phyloP scores from a whole-genome alignment of 176 grass and related monocot genomes.

The Triticum urartu region DNA sequence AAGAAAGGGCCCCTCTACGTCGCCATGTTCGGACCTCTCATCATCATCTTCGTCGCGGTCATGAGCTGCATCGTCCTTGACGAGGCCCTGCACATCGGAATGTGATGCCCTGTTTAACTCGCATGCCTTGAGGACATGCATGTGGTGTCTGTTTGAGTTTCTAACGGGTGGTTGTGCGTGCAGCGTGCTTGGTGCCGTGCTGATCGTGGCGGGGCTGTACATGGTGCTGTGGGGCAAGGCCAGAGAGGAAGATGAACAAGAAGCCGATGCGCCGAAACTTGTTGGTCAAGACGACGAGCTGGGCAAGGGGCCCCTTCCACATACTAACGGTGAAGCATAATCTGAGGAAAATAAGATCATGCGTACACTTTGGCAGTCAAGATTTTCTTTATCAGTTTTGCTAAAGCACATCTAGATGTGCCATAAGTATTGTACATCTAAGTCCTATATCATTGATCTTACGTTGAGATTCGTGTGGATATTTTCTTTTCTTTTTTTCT shows the following conservation, averaged over 20 bases:
- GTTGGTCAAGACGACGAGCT: slow-evolving; percentile 7
- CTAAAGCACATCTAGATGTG: too few species aligned
- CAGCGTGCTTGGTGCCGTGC: slow-evolving; percentile 36
- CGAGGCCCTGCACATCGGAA: slow-evolving; percentile 56
- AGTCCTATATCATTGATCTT: too few species aligned
- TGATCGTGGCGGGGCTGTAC: slow-evolving; percentile 60
- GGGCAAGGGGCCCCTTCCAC: not conserved
- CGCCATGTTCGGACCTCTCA: slow-evolving; percentile 59
- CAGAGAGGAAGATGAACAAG: slow-evolving; percentile 34
- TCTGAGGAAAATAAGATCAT: too few species aligned
- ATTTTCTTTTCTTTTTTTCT: too few species aligned
- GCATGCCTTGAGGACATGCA: not conserved
- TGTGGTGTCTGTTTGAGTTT: not conserved
- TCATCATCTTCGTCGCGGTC: slow-evolving; percentile 49
- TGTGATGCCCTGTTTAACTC: not conserved
- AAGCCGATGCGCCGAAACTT: not conserved
- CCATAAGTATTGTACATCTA: too few species aligned
- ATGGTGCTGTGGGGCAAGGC: slow-evolving; percentile 62
- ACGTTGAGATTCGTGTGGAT: too few species aligned
- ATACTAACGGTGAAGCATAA: too few species aligned
- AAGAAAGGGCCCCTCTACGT: slow-evolving; percentile 55
- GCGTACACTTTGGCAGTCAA: too few species aligned
- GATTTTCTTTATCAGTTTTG: too few species aligned
- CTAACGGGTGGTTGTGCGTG: not conserved
- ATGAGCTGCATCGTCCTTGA: slow-evolving; percentile 47